phyloP scores from a whole-genome alignment of 2,329 filamentous ascomycete species.

The Alternaria incomplexa region DNA sequence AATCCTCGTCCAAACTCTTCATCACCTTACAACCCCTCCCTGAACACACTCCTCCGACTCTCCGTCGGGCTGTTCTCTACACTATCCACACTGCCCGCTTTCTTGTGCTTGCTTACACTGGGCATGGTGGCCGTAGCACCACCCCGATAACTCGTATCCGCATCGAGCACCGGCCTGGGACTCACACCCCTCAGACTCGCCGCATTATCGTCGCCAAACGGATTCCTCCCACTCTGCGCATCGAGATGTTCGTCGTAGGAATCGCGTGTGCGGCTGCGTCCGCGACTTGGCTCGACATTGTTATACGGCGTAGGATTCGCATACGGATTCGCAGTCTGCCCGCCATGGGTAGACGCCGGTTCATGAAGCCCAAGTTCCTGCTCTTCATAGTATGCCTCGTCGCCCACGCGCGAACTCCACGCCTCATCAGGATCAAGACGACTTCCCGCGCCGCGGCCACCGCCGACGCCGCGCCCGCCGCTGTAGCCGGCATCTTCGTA shows the following conservation, averaged over 20 bases:
- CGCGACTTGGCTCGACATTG: constrained; percentile 43
- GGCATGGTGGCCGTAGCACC: constrained; percentile 49
- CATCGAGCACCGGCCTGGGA: constrained; percentile 68
- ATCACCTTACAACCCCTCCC: constrained; percentile 65
- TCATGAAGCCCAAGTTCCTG: constrained; percentile 69
- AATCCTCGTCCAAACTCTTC: too few relatives aligned
- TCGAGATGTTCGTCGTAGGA: constrained; percentile 42
- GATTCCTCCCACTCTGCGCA: constrained; percentile 38
- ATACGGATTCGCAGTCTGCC: constrained; percentile 46
- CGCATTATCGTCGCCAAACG: constrained; percentile 52
- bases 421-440: constrained; percentile 83
- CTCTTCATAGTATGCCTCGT: constrained; percentile 80
- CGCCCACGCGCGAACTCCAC: constrained; percentile 81
- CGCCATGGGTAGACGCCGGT: constrained; percentile 40
- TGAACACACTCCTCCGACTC: constrained; percentile 69
- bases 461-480: constrained; percentile 21
- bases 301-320: neutral
- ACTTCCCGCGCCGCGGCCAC: constrained; percentile 55
- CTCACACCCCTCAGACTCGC: constrained; percentile 70
- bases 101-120: constrained; percentile 44
- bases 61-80: constrained; percentile 68
- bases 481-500: constrained; percentile 70
- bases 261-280: constrained; percentile 58
- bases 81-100: constrained; percentile 40
- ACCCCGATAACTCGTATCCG: constrained; percentile 48